Base-by-base conservation (phyloP, 306 rosid genomes). In the Purshia tridentata region DNA sequence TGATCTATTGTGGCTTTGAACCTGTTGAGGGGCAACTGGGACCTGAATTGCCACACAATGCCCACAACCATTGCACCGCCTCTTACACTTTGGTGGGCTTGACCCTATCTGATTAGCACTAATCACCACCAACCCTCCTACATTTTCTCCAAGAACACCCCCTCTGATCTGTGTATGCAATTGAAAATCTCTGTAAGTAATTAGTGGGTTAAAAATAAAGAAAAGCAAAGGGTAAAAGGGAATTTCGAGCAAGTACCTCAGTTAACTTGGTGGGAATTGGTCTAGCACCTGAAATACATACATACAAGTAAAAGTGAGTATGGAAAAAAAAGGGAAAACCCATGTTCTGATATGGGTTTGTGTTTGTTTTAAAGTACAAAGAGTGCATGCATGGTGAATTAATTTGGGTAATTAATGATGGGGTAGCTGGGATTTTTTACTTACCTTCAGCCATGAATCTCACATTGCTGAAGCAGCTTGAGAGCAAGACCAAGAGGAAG, bases 41-140 rank as follows among this genome's bases (percentile, higher is more conserved):
- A 93, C 97, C 73, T 87, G 93, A 76, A 93, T 91, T 42, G 97
- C 98, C 72, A 81, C 97, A 73, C 97, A 92, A 16, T 69, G 86
- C 7, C 79, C 87, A 65, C 98, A 92, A 7, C 16, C 77, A 11
- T 22, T 68, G 80, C 97, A 93, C 78, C 84, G 76, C 50, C 72
- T 58, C 68, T 72, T 88, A 78, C 98, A 93, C 66, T 69, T 81
- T 2, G 97, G 98, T 5, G 96, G 98, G 20, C 82, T 80, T 68
- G 97, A 93, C 51, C 98, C 97, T 77, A 89, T 82, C 52, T 61
- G 85, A 53, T 58, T 81, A 35, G 72, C 18, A 66, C 70, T 77
- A 16, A 10, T 54, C 42, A 8, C 62, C 76, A 23, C n/a, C n/a
- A n/a, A n/a, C 60, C 48, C 66, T 57, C 72, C 39, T 75, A 37